Percentiles rank a stretch among this genome's conserved stretches.
These are phyloP conservation scores for Blakeslea trispora DNA, from an alignment of 371 early-diverging fungal genomes.

Conservation along the genomic window DNA sequence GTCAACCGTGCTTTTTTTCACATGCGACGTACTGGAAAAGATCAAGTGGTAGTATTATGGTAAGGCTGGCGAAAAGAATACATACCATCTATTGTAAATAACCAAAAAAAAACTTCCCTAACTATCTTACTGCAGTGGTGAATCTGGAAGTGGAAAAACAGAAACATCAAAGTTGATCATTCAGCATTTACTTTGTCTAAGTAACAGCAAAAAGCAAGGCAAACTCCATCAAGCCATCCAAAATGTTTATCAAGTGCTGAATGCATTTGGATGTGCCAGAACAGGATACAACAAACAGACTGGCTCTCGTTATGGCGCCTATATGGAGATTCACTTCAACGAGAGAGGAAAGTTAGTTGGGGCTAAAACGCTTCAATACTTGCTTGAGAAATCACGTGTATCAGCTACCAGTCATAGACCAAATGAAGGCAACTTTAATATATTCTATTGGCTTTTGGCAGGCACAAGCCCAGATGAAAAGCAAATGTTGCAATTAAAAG, in stretches of 20 bases:
- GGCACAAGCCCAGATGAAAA: conserved; percentile 35
- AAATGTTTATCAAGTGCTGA: conserved; percentile 36
- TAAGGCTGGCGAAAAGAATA: conserved; percentile 22
- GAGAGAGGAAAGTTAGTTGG: conserved; percentile 86
- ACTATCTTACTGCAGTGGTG: conserved; percentile 72
- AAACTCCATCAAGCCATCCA: conserved; percentile 69
- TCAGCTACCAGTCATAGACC: conserved; percentile 36
- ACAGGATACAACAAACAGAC: conserved; percentile 77
- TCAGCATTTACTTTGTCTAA: conserved; percentile 65
- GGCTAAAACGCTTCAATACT: conserved; percentile 83
- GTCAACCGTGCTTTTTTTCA: conserved; percentile 63
- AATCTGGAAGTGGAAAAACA: conserved; percentile 82
- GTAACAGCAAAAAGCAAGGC: conserved; percentile 72
- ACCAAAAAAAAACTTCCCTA: not conserved
- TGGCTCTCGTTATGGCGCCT: conserved; percentile 79
- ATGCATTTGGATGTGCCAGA: conserved; percentile 77
- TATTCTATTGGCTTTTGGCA: conserved; percentile 83
- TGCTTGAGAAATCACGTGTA: conserved; percentile 84
- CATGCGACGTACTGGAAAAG: conserved; percentile 80
- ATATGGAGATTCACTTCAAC: conserved; percentile 88
- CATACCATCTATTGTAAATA: too few relatives aligned
- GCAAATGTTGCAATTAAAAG: conserved; percentile 21
- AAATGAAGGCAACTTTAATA: conserved; percentile 86
- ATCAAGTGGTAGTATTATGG: conserved; percentile 68
- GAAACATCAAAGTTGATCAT: conserved; percentile 61